Conservation (phyloP, 768 basidiomycete genomes). For the Stropharia rugosoannulata region DNA sequence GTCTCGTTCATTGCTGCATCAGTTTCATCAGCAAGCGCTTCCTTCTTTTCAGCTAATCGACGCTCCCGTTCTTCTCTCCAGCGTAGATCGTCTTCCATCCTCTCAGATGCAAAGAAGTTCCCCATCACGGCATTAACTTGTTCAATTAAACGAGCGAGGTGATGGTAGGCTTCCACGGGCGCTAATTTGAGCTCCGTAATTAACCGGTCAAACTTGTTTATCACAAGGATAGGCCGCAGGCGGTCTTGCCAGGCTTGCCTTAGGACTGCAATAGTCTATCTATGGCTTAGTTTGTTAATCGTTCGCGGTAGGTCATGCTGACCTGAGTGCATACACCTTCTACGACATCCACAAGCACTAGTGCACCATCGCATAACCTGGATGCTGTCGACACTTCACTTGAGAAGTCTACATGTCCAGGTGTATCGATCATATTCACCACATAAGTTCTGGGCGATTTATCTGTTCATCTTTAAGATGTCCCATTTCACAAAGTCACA, state of each 20-base stretch:
- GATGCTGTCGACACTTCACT: constrained; percentile 96
- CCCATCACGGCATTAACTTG: constrained; percentile 99
- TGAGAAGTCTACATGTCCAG: constrained; percentile 98
- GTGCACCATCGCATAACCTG: constrained; percentile 90
- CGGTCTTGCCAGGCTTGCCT: constrained; percentile 93
- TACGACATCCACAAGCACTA: constrained; percentile 94
- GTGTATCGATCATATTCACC: constrained; percentile 97
- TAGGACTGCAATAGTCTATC: constrained; percentile 90
- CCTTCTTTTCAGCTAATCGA: constrained; percentile 74
- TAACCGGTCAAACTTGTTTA: constrained; percentile 95
- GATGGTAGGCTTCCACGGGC: constrained; percentile 91
- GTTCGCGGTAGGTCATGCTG: constrained; percentile 17
- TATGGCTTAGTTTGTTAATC: background rate
- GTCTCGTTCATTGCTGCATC: constrained; percentile 58
- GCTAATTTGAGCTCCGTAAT: constrained; percentile 91
- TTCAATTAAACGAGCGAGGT: constrained; percentile 90
- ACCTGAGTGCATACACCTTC: constrained; percentile 99
- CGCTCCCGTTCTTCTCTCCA: constrained; percentile 93
- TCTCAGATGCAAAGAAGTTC: constrained; percentile 85
- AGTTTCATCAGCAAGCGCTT: constrained; percentile 62
- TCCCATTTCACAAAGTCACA: background rate
- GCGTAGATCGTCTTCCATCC: constrained; percentile 94
- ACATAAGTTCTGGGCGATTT: constrained; percentile 68
- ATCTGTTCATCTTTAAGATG: constrained; percentile 32
- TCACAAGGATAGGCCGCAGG: constrained; percentile 87